Conservation (phyloP, 1,284 basidiomycete genomes). For the Rugosomyces carneus region DNA sequence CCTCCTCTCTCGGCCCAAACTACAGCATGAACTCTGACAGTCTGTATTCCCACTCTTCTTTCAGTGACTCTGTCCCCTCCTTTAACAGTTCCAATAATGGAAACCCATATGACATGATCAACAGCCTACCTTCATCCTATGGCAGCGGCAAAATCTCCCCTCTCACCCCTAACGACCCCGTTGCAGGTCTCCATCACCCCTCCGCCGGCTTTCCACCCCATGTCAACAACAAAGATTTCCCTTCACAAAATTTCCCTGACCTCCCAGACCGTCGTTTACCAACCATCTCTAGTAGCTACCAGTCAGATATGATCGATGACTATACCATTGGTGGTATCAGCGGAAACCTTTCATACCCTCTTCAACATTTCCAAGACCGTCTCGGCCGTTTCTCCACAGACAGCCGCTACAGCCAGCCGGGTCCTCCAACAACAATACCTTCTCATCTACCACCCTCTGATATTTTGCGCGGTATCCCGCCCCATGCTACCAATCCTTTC, state of each 20-base stretch:
- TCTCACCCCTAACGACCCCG: slow-evolving; percentile 61
- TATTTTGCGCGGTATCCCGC: slow-evolving; percentile 58
- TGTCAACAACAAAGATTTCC: slow-evolving; percentile 45
- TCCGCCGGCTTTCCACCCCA: slow-evolving; percentile 39
- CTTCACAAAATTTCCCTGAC: slow-evolving; percentile 44
- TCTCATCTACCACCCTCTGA: slow-evolving; percentile 47
- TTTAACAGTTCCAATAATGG: slow-evolving; percentile 42
- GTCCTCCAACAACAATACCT: slow-evolving; percentile 32
- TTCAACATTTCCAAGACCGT: slow-evolving; percentile 55
- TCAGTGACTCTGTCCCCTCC: slow-evolving; percentile 50
- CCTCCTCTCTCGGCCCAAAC: slow-evolving; percentile 50
- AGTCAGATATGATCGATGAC: slow-evolving; percentile 56
- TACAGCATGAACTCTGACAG: slow-evolving; percentile 48
- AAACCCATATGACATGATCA: slow-evolving; percentile 59
- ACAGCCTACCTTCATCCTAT: slow-evolving; percentile 52
- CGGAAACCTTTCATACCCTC: slow-evolving; percentile 39
- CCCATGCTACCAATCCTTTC: slow-evolving; percentile 59
- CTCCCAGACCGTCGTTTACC: slow-evolving; percentile 56
- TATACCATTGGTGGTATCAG: slow-evolving; percentile 46
- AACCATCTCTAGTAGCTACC: slow-evolving; percentile 37
- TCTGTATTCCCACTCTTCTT: slow-evolving; percentile 53
- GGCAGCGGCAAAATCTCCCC: slow-evolving; percentile 70
- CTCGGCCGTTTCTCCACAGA: slow-evolving; percentile 47
- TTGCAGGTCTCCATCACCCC: slow-evolving; percentile 47
- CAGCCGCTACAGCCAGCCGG: slow-evolving; percentile 37